Base-by-base conservation (phyloP, 1,139 yeast genomes). In the Saccharomycopsis phalli region DNA sequence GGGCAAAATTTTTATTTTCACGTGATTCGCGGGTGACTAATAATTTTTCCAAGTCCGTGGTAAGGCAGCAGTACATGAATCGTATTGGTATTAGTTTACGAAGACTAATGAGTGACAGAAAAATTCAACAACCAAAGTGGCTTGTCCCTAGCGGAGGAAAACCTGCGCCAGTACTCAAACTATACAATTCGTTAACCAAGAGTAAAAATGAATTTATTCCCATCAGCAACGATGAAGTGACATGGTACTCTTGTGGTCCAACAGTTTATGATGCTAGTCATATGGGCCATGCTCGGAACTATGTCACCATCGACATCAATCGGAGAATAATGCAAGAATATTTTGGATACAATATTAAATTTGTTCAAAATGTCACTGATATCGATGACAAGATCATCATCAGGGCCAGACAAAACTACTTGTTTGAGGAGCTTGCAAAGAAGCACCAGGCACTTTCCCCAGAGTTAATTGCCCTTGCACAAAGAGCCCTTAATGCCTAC, bases 251-350 rank as follows among this genome's bases (percentile, higher is more conserved):
- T 43, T 91, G 99, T 69, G 99, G 99, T 4, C 98, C 98, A 10
- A 91, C 99, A 0, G 97, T 91, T n/a, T 91, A 91, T 56, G 95
- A 91, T 60, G 79, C 93, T 34, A 76, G 93, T 40, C 99, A 91
- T 57, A 86, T 91, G 96, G 99, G 99, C n/a, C 99, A 93, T 61
- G 98, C 98, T 17, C 70, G 98, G 60, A 91, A 91, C 63, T 93
- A 91, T 57, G 97, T 91, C 38, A 76, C 95, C 7, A 83, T 86
- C 41, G 98, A 93, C 59, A 86, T 91, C 56, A 82, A 86, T 57
- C 76, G 98, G 57, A 72, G 98, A 51, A 72, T 93, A 37, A 59
- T 91, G 50, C 84, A 79, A 58, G 87, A 88, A 57, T 88, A 86
- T 61, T 91, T 93, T 62, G 94, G 95, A 17, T 91, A 84, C 62